A percentile compares a stretch with the other conserved stretches of the same genome.
These are phyloP conservation scores for Talaromyces atroroseus DNA, from an alignment of 2,329 filamentous ascomycete species.

Conservation along the genomic window DNA sequence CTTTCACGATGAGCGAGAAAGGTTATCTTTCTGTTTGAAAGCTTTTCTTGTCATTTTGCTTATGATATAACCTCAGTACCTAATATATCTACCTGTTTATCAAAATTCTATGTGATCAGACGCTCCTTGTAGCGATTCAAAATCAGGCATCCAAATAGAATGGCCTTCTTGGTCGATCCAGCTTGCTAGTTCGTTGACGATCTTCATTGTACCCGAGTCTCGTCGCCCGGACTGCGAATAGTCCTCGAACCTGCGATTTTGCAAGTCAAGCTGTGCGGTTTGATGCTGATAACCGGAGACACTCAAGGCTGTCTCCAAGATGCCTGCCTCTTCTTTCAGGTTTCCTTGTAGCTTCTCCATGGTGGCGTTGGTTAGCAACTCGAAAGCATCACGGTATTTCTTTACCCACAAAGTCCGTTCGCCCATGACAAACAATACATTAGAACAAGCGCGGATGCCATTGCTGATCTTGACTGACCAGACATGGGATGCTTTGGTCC, in stretches of 20 bases:
- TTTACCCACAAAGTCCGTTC: slow-evolving; percentile 45
- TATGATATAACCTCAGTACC: too few species aligned
- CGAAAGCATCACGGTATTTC: slow-evolving; percentile 45
- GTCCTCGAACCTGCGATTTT: not conserved
- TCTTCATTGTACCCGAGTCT: slow-evolving; percentile 26
- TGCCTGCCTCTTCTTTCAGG: slow-evolving; percentile 26
- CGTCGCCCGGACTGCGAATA: not conserved
- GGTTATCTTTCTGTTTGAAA: not conserved
- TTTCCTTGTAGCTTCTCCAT: slow-evolving; percentile 43
- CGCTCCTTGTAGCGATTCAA: slow-evolving; percentile 27
- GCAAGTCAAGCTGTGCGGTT: not conserved
- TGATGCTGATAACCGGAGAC: slow-evolving; percentile 23
- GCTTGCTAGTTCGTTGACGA: slow-evolving; percentile 33
- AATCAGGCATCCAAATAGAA: slow-evolving; percentile 34
- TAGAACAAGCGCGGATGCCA: slow-evolving; percentile 45
- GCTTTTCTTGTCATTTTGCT: not conserved
- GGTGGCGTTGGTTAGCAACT: slow-evolving; percentile 41
- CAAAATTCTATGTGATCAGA: not conserved
- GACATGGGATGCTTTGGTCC: slow-evolving; percentile 39
- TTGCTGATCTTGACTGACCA: slow-evolving; percentile 46
- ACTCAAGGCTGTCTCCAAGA: slow-evolving; percentile 36
- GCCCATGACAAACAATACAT: slow-evolving; percentile 47
- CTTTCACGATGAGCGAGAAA: not conserved
- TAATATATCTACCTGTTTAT: not conserved
- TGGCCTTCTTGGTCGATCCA: slow-evolving; percentile 34